These are phyloP conservation scores for Eurotiales sp. DNA, from an alignment of 2,329 filamentous ascomycete species.

Conservation along the genomic window DNA sequence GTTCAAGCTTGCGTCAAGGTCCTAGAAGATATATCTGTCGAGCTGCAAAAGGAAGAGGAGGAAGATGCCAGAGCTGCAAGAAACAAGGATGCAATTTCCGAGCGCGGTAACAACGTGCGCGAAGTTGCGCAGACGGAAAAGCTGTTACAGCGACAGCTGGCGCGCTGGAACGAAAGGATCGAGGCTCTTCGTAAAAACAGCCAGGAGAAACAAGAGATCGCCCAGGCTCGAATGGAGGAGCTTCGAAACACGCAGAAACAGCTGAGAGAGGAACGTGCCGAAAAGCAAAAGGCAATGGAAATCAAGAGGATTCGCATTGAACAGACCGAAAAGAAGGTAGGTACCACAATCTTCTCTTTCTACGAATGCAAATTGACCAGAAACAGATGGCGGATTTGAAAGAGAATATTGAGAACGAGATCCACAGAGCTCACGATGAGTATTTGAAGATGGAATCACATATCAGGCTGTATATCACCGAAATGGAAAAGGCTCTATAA, in stretches of 20 bases:
- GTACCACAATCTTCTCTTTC: too few relatives aligned
- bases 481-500: slow-evolving; percentile 88
- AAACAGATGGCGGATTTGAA: slow-evolving; percentile 91
- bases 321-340: slow-evolving; percentile 96
- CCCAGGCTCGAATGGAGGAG: slow-evolving; percentile 87
- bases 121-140: slow-evolving; percentile 88
- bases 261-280: slow-evolving; percentile 76
- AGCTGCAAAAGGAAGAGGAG: slow-evolving; percentile 86
- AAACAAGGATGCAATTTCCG: slow-evolving; percentile 81
- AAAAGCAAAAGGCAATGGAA: slow-evolving; percentile 90
- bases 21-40: slow-evolving; percentile 79
- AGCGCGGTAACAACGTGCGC: slow-evolving; percentile 81
- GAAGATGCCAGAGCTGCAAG: slow-evolving; percentile 74
- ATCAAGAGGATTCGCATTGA: slow-evolving; percentile 88
- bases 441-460: slow-evolving; percentile 97
- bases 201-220: slow-evolving; percentile 73
- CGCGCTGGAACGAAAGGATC: slow-evolving; percentile 81
- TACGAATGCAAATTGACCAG: slow-evolving; percentile 19
- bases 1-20: slow-evolving; percentile 85
- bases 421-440: slow-evolving; percentile 84
- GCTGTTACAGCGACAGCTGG: slow-evolving; percentile 75
- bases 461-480: slow-evolving; percentile 94
- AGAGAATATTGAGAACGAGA: slow-evolving; percentile 93
- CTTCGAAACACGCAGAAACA: slow-evolving; percentile 73
- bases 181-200: slow-evolving; percentile 78